These are phyloP conservation scores for Lignosus rhinocerotis DNA, from an alignment of 1,284 basidiomycete species.

Conservation along the genomic window DNA sequence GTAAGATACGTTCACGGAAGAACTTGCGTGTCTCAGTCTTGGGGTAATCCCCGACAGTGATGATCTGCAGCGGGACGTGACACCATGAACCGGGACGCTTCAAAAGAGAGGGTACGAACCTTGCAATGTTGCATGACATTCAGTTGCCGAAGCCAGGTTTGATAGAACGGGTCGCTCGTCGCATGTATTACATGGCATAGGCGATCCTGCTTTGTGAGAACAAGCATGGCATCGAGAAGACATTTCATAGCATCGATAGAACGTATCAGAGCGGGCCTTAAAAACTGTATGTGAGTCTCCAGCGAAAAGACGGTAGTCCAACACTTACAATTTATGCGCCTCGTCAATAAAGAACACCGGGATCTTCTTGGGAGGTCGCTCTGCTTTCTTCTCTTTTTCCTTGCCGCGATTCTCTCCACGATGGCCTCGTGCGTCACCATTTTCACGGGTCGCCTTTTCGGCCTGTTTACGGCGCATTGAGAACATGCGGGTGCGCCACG, in stretches of 20 bases:
- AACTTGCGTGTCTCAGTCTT: constrained; percentile 67
- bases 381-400: constrained; percentile 34
- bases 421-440: constrained; percentile 26
- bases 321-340: constrained; percentile 72
- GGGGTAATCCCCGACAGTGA: constrained; percentile 77
- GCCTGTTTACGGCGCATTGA: constrained; percentile 20
- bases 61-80: constrained; percentile 45
- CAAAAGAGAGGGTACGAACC: constrained; percentile 36
- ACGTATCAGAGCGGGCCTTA: constrained; percentile 69
- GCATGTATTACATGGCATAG: constrained; percentile 83
- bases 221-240: constrained; percentile 79
- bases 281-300: neutral
- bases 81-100: neutral
- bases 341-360: constrained; percentile 84
- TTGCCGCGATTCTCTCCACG: constrained; percentile 22
- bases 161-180: constrained; percentile 83
- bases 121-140: constrained; percentile 82
- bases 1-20: constrained; percentile 62
- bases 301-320: neutral
- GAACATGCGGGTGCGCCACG: constrained; percentile 28
- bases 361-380: constrained; percentile 59
- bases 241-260: constrained; percentile 80
- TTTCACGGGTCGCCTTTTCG: constrained; percentile 16
- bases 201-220: constrained; percentile 82
- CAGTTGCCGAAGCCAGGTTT: constrained; percentile 75